Conservation (phyloP, 768 basidiomycete genomes). For the Amanita phalloides region DNA sequence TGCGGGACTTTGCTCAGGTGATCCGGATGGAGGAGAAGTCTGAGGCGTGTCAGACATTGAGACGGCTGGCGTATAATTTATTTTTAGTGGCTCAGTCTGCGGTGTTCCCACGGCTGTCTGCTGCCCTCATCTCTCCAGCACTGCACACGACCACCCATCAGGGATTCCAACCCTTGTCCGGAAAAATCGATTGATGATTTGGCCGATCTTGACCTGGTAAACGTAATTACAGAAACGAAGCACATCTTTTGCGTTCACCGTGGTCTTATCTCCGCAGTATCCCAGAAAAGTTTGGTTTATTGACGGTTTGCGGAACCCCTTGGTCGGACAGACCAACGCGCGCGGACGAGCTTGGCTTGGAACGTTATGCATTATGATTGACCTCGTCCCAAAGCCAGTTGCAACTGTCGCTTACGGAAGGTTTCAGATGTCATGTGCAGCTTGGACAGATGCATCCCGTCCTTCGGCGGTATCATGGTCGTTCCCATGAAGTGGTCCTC, state of each 20-base stretch:
- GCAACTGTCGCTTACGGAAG: neutral
- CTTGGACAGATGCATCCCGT: neutral
- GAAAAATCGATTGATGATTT: neutral
- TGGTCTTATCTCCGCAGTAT: neutral
- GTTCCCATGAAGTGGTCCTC: neutral
- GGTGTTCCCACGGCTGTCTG: neutral
- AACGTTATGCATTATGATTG: neutral
- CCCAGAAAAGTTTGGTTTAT: neutral
- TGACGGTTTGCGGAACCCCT: neutral
- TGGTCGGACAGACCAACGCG: neutral
- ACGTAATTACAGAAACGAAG: neutral
- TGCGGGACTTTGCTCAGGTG: slow-evolving; percentile 17
- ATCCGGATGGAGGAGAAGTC: slow-evolving; percentile 11
- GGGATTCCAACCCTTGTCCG: neutral
- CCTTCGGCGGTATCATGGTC: neutral
- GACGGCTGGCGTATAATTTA: slow-evolving; percentile 5
- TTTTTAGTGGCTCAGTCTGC: slow-evolving; percentile 6
- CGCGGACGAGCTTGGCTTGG: neutral
- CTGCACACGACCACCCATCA: neutral
- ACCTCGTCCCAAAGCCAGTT: neutral
- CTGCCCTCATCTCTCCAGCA: neutral
- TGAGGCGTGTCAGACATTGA: slow-evolving; percentile 15
- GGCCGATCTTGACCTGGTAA: neutral
- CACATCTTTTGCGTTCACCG: too few species aligned
- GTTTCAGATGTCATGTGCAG: neutral